Base-by-base conservation (phyloP, 192 early-diverging fungal species). In the Obelidium mucronatum region DNA sequence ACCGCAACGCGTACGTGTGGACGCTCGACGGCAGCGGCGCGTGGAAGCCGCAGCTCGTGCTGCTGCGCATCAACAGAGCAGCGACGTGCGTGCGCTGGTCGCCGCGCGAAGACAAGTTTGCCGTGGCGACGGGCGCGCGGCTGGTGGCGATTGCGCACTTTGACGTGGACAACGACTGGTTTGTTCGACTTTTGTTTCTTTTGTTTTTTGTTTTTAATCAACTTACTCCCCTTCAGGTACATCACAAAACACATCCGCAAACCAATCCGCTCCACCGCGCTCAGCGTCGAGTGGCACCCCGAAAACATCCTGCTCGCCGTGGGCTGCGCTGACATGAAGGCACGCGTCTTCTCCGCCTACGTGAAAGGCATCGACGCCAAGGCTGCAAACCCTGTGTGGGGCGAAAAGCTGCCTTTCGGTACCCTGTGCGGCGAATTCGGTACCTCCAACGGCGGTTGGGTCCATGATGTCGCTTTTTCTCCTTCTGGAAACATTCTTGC, bases 1-100 rank as follows among this genome's bases (percentile, higher is more conserved):
- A 99, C 85, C 90, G 96, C 71, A 99, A 99, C 78, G 96, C 96
- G 28, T 99, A 99, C 80, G 97, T 99, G 40, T 99, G 97, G 97
- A 93, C 87, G 34, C 82, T 91, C 30, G 94, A 96, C 67, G 75
- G 77, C 24, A 71, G 73, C 35, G 68, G 78, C 44, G 74, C 78
- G 19, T 99, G 97, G 97, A 93, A 93, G 76, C 96, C 95, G 28
- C 92, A 91, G 36, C 85, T 98, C 24, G 97, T 98, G 24, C 89
- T 96, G 35, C 84, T 98, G 70, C 94, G 96, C 59, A 94, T 98
- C 84, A 94, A 97, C 86, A 92, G 97, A 53, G 96, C 96, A 39
- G 97, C 97, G 5, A 98, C 96, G 3, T 93, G 87, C 83, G 95
- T 93, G 5, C 86, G 90, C 62, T 99, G 97, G 97, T 94, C 92